Base-by-base conservation (phyloP, 768 basidiomycete genomes). In the Suillus fuscotomentosus region DNA sequence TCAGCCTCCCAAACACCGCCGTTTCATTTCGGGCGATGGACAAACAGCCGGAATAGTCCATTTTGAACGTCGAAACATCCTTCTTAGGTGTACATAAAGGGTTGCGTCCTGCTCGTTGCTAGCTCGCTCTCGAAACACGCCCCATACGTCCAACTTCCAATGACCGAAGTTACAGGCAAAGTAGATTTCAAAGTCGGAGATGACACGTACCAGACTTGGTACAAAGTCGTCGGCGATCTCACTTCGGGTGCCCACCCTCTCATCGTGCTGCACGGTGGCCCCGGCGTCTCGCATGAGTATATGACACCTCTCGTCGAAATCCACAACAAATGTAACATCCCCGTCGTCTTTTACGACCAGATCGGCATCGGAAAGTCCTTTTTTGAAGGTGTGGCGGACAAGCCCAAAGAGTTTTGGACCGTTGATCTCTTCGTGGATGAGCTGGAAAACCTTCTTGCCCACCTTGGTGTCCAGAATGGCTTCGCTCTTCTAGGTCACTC, bases 181-280 rank as follows among this genome's bases (percentile, higher is more conserved):
- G 39, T 27, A 31, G 14, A 60, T 27, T 62, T 62, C 50, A 20
- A 60, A 31, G 31, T 61, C 31, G 61, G 48, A 60, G 4, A 36
- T 4, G 34, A 70, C 27, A 51, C 71, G 22, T 75, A 71, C 71
- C 71, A 81, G 68, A 85, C 84, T 14, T 85, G 83, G 80, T 86
- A 84, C 78, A 82, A 80, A 70, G 65, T 84, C 65, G 65, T 79
- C 60, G 83, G 84, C 42, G 77, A 83, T 67, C 76, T 84, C 67
- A 68, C 70, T 54, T 68, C 71, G 8, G 68, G 70, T n/a, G 60
- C 68, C 20, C 74, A 76, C 15, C 84, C 86, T 22, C 78, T 87
- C 55, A 74, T 88, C 62, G 71, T 77, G 3, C 74, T 87, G 6
- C 86, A 87, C 64, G 86, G 84, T 17, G 86, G 86, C 6, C 85